Percentiles rank a stretch among this genome's conserved stretches.
These are phyloP conservation scores for Rhododendron henanense DNA, from an alignment of 148 eudicot species.

Conservation along the genomic window DNA sequence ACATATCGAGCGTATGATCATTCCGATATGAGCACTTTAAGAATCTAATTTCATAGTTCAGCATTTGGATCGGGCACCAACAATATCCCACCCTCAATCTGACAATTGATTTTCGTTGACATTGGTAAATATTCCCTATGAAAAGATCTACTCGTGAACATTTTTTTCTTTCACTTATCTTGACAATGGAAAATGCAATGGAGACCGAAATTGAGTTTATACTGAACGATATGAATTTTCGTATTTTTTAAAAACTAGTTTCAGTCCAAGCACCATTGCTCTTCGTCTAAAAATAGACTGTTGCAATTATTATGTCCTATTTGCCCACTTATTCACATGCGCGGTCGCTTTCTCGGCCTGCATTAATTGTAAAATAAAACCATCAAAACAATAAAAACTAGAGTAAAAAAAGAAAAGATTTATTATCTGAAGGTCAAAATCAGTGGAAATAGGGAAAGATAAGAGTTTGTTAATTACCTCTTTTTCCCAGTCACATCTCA, in stretches of 20 bases:
- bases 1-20: not conserved
- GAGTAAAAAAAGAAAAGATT: no score
- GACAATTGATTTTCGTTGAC: not conserved
- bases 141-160: not conserved
- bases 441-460: not conserved
- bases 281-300: not conserved
- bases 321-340: constrained; percentile 35
- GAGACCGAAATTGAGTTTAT: not conserved
- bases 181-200: not conserved
- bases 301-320: not conserved
- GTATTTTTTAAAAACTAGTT: not conserved
- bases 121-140: no score
- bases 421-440: not conserved
- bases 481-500: constrained; percentile 55
- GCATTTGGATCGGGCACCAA: not conserved
- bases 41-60: not conserved
- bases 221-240: no score
- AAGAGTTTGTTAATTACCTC: constrained; percentile 31
- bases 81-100: not conserved
- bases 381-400: not conserved
- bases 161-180: not conserved
- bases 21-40: not conserved
- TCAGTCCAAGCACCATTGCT: not conserved
- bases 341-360: constrained; percentile 47
- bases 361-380: constrained; percentile 1